Conservation (phyloP, 2,329 filamentous ascomycete genomes). For the Pseudocercospora pini-densiflorae region DNA sequence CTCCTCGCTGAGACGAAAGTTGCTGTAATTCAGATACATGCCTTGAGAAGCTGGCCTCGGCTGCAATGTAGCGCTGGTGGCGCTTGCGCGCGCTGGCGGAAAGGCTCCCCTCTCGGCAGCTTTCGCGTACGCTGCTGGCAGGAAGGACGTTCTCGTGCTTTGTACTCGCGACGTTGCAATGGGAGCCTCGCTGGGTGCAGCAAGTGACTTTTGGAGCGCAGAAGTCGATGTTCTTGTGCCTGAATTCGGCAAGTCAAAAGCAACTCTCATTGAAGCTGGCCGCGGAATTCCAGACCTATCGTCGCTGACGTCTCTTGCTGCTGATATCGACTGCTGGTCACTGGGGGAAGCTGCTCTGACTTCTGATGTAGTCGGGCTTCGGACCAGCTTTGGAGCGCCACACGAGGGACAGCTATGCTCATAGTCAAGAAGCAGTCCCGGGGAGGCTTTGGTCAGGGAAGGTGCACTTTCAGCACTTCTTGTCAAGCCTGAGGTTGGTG, state of each 20-base stretch:
- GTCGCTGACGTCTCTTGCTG: not conserved
- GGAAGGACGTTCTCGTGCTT: not conserved
- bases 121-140: not conserved
- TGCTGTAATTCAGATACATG: slow-evolving; percentile 6
- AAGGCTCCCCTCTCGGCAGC: not conserved
- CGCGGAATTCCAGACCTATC: not conserved
- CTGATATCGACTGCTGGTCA: not conserved
- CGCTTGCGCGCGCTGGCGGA: not conserved
- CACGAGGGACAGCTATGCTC: not conserved
- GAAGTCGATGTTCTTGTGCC: not conserved
- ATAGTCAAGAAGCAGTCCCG: not conserved
- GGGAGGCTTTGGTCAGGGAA: not conserved
- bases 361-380: not conserved
- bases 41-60: not conserved
- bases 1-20: not conserved
- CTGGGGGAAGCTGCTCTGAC: not conserved
- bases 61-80: not conserved
- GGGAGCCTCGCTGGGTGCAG: not conserved
- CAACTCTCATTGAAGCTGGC: not conserved
- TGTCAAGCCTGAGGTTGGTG: not conserved
- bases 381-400: not conserved
- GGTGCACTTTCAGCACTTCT: not conserved
- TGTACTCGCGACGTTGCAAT: not conserved
- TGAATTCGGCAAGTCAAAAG: not conserved
- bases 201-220: not conserved